Evolutionary conservation across 208 protist genomes (phyloP).

Genomic region (Trichomonas tenax): DNA sequence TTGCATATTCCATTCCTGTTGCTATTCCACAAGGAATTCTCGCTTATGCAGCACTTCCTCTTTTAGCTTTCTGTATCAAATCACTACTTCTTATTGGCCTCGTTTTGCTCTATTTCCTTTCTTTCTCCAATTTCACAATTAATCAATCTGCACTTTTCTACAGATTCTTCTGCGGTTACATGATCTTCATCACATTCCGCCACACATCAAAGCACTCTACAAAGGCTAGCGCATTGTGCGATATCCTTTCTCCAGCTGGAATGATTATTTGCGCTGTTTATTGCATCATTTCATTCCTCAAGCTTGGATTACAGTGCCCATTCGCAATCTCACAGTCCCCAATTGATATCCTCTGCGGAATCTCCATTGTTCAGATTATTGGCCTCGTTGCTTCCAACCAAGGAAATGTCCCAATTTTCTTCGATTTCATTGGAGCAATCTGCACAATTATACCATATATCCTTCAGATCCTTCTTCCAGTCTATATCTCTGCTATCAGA

Average conservation of each 20-base stretch:
- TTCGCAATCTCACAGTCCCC: neutral
- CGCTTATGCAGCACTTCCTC: neutral
- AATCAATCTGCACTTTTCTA: neutral
- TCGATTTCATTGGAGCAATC: neutral
- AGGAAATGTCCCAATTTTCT: neutral
- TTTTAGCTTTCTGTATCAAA: neutral
- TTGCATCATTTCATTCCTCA: neutral
- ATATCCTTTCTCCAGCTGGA: neutral
- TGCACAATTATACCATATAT: neutral
- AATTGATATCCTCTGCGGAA: neutral
- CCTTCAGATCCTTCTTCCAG: neutral
- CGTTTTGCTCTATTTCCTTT: neutral
- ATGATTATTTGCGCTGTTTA: neutral
- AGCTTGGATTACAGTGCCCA: neutral
- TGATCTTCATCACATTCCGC: neutral
- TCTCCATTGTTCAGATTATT: neutral
- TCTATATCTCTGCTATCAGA: neutral
- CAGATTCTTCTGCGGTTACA: neutral
- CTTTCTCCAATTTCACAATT: neutral
- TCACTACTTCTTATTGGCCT: neutral
- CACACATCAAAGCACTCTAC: neutral
- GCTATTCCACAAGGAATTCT: neutral
- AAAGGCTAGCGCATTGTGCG: neutral
- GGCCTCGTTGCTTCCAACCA: neutral
- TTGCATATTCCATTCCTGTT: neutral